These are phyloP conservation scores for Isatis lusitanica DNA, from an alignment of 441 rosid species.

Conservation along the genomic window DNA sequence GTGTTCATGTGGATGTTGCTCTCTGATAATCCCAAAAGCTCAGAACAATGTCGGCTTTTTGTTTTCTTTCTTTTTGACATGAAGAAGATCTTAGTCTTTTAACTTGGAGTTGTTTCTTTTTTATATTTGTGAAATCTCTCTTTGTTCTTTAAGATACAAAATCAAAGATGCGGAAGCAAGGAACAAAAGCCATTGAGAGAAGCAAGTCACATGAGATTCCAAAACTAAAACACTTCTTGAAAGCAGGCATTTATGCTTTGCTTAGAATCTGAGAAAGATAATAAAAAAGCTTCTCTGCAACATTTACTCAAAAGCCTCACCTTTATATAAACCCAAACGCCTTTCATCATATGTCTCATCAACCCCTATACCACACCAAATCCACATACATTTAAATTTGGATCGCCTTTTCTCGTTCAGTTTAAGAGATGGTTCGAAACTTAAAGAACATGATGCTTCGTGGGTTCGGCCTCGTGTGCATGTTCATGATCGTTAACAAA, in stretches of 20 bases:
- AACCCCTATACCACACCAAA: conserved; percentile 14
- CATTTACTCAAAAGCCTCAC: conserved; percentile 38
- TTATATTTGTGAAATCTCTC: neutral
- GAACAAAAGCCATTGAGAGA: conserved; percentile 26
- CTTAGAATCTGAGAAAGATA: conserved; percentile 50
- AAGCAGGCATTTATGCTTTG: conserved; percentile 64
- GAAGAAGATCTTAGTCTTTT: conserved; percentile 25
- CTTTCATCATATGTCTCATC: conserved; percentile 32
- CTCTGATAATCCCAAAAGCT: conserved; percentile 16
- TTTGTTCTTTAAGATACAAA: conserved; percentile 14
- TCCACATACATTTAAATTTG: conserved; percentile 2
- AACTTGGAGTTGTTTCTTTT: neutral
- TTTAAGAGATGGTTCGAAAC: conserved; percentile 27
- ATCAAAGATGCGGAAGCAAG: conserved; percentile 30
- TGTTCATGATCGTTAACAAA: conserved; percentile 43
- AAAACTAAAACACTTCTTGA: conserved; percentile 28
- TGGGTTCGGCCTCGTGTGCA: conserved; percentile 46
- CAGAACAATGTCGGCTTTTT: conserved; percentile 14
- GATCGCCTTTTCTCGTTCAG: neutral
- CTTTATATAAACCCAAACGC: conserved; percentile 58
- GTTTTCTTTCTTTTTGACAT: conserved; percentile 16
- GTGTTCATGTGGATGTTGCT: conserved; percentile 21
- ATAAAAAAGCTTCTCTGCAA: conserved; percentile 59
- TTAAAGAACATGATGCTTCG: conserved; percentile 24
- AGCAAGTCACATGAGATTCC: conserved; percentile 38